Evolutionary conservation across 306 rosid species (phyloP).

Genomic region (Erythrophleum fordii): DNA sequence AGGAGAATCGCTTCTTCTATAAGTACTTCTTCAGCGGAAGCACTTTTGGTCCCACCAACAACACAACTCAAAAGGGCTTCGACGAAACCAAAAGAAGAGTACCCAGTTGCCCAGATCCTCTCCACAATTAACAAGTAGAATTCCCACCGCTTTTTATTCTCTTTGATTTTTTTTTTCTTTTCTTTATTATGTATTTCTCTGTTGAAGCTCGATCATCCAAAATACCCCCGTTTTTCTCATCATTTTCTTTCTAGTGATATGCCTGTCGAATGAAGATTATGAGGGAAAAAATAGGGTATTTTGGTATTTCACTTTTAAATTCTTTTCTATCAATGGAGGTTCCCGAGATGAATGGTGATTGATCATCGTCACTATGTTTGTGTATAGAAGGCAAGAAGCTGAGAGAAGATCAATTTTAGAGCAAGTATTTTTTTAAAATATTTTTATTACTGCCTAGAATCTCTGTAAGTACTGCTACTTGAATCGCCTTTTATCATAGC

Average conservation of each 20-base stretch:
- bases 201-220: constrained; percentile 50
- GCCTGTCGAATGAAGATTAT: constrained; percentile 32
- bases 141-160: constrained; percentile 1
- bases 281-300: constrained; percentile 88
- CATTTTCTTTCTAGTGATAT: constrained; percentile 20
- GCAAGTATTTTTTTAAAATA: not conserved
- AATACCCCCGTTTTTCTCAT: constrained; percentile 89
- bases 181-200: not conserved
- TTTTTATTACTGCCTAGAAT: constrained; percentile 7
- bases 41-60: constrained; percentile 35
- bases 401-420: constrained; percentile 25
- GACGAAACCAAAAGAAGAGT: constrained; percentile 77
- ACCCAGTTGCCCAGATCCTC: constrained; percentile 99
- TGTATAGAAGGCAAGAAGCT: constrained; percentile 38
- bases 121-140: constrained; percentile 74
- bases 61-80: constrained; percentile 45
- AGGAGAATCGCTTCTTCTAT: constrained; percentile 21
- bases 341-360: constrained; percentile 27
- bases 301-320: no score
- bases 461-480: constrained; percentile 29
- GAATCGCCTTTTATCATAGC: constrained; percentile 35
- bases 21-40: constrained; percentile 51
- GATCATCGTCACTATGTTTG: constrained; percentile 38
- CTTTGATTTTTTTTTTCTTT: constrained; percentile 3
- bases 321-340: constrained; percentile 35